A percentile compares a stretch with the other conserved stretches of the same genome.
phyloP scores from a whole-genome alignment of 352 stramenopile genomes.

The Aphanomyces invadans region DNA sequence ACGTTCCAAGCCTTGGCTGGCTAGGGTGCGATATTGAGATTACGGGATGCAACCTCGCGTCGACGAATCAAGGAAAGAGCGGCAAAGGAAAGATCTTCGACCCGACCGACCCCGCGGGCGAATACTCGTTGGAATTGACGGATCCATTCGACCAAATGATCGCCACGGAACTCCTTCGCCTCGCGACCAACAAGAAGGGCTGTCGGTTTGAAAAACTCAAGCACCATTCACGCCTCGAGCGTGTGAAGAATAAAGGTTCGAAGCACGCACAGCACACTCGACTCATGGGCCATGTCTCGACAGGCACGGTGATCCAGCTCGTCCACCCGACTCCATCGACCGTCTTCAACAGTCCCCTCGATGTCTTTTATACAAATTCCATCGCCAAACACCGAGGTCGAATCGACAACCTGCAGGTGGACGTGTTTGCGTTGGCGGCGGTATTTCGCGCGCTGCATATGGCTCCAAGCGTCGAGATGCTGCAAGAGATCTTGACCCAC shows the following conservation, averaged over 20 bases:
- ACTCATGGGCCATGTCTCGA: neutral
- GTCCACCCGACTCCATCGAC: neutral
- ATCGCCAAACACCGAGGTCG: neutral
- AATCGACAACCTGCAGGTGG: neutral
- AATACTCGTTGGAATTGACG: constrained; percentile 53
- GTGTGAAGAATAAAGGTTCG: constrained; percentile 21
- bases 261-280: too few relatives aligned
- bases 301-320: constrained; percentile 11
- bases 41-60: constrained; percentile 48
- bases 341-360: constrained; percentile 15
- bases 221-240: constrained; percentile 33
- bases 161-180: constrained; percentile 55
- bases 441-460: constrained; percentile 10
- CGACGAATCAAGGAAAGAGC: neutral
- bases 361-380: constrained; percentile 12
- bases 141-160: constrained; percentile 80
- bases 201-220: constrained; percentile 61
- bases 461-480: neutral
- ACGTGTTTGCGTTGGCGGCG: constrained; percentile 2
- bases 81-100: constrained; percentile 41
- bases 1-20: neutral
- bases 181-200: constrained; percentile 62
- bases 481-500: neutral
- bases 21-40: constrained; percentile 47
- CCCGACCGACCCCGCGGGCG: constrained; percentile 53